Base-by-base conservation (phyloP, 139 green algal genomes). In the Chloropicon primus region DNA sequence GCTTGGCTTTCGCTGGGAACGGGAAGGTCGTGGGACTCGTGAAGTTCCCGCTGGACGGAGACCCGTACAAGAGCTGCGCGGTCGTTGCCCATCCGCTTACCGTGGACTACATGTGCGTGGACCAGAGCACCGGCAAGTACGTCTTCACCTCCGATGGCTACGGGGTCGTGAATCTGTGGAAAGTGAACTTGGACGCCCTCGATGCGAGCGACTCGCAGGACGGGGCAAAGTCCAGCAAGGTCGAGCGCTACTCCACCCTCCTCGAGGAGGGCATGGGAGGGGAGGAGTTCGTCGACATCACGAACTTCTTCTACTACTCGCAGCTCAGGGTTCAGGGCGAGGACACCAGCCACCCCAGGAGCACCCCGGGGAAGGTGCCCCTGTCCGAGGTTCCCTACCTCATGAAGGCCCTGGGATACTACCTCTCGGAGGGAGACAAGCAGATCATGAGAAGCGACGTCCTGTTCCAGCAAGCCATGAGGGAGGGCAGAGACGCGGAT, bases 1-100 rank as follows among this genome's bases (percentile, higher is more conserved):
- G 88, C 76, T 54, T 93, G 26, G 89, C 86, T 1, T 94, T 91
- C 77, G 78, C 76, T 25, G 86, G 85, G 1, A 71, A 54, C 0
- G 82, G 91, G 10, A 79, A 80, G 1, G 87, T 92, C 28, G 85
- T 90, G 72, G 90, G 90, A 0, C 82, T 94, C 22, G 80, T 91
- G 22, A 78, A 72, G 21, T 89, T 88, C 86, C 90, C 90, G 2
- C 79, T 90, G 72, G 84, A 89, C 22, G 86, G 89, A 5, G 83
- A 92, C 80, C 88, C 89, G 0, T 74, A 74, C 0, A 77, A 82
- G 54, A 87, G 77, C 73, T 82, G 91, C 83, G 90, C 85, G 27
- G 74, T 94, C n/a, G 88, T 94, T 28, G 90, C 89, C 5, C 90
- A 94, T 81, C 89, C 90, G 1, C n/a, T 80, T 2, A 81, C 80